phyloP scores from a whole-genome alignment of 208 protist genomes.

The Trypanosoma cruzi region DNA sequence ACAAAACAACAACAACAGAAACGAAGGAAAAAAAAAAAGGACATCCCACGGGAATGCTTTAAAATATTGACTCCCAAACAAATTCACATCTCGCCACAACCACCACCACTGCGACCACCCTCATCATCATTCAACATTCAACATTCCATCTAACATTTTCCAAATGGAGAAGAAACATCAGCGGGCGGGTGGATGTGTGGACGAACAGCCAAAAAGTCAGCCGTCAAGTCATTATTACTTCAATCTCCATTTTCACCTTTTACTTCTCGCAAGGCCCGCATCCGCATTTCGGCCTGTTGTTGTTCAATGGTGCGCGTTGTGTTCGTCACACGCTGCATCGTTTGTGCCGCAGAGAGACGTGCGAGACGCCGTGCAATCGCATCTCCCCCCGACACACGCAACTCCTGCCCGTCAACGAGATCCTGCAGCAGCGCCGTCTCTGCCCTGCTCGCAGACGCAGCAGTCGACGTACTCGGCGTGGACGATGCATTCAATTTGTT shows the following conservation, averaged over 20 bases:
- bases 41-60: no score
- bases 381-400: slow-evolving; percentile 44
- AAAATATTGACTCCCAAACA: no score
- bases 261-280: slow-evolving; percentile 12
- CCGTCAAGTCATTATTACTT: neutral
- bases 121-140: no score
- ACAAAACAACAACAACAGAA: no score
- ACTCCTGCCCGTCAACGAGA: slow-evolving; percentile 57
- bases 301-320: slow-evolving; percentile 39
- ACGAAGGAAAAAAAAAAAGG: no score
- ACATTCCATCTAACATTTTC: no score
- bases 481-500: neutral
- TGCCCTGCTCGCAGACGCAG: neutral
- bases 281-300: slow-evolving; percentile 32
- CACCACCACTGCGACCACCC: no score
- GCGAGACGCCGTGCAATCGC: slow-evolving; percentile 50
- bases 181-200: neutral
- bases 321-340: slow-evolving; percentile 49
- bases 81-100: no score
- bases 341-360: slow-evolving; percentile 41
- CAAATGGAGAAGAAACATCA: neutral
- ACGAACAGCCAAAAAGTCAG: neutral
- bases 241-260: neutral
- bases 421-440: slow-evolving; percentile 52
- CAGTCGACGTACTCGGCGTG: neutral